A percentile compares a stretch with the other conserved stretches of the same genome.
Evolutionary conservation across 352 stramenopile genomes (phyloP).

Genomic region (Phytopythium mirpurense): DNA sequence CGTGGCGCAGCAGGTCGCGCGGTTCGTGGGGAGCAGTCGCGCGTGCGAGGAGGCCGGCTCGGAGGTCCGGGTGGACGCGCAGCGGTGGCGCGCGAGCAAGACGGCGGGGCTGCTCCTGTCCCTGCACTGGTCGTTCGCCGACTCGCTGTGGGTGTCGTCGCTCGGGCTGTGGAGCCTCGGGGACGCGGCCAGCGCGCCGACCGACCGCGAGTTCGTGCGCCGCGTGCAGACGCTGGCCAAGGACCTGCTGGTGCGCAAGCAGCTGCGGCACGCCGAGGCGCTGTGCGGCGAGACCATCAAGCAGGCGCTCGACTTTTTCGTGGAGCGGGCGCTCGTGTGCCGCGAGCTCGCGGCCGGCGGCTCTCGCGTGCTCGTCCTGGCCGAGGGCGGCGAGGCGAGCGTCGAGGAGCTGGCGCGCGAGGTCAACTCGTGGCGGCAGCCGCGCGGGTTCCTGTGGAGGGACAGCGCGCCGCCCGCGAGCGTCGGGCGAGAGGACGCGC

Average conservation of each 20-base stretch:
- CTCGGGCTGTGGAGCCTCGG: constrained; percentile 42
- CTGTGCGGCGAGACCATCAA: constrained; percentile 77
- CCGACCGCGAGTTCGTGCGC: constrained; percentile 46
- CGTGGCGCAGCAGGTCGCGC: constrained; percentile 26
- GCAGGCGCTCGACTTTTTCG: constrained; percentile 60
- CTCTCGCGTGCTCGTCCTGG: constrained; percentile 22
- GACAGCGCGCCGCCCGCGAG: constrained; percentile 20
- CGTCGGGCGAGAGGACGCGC: constrained; percentile 20
- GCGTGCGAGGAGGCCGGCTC: constrained; percentile 14
- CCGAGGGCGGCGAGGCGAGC: constrained; percentile 2
- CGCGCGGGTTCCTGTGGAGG: constrained; percentile 39
- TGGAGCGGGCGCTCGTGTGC: constrained; percentile 34
- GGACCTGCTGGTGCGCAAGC: constrained; percentile 32
- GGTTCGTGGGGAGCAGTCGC: constrained; percentile 22
- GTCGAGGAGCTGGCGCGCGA: constrained; percentile 31
- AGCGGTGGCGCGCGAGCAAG: constrained; percentile 29
- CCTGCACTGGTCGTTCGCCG: constrained; percentile 72
- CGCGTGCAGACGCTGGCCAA: constrained; percentile 50
- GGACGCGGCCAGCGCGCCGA: constrained; percentile 9
- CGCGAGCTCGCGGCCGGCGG: constrained; percentile 24
- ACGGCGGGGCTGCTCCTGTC: constrained; percentile 56
- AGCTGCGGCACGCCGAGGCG: constrained; percentile 53
- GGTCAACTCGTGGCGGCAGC: constrained; percentile 40
- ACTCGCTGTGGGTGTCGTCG: constrained; percentile 62
- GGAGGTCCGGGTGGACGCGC: constrained; percentile 21